Conservation (phyloP, 371 early-diverging fungal genomes). For the Dentiscutata heterogama region DNA sequence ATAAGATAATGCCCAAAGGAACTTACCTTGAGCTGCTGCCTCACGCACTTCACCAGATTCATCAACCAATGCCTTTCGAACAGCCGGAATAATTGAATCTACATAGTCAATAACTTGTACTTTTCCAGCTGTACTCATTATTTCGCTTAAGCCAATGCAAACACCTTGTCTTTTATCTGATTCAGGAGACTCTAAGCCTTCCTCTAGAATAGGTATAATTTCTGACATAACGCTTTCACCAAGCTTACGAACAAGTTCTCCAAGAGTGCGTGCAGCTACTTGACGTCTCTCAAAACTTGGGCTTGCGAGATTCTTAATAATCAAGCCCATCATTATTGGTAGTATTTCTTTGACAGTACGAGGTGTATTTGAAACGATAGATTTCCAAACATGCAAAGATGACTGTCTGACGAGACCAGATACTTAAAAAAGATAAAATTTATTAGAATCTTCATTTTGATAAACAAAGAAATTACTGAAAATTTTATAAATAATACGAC, state of each 20-base stretch:
- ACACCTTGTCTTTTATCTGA: slow-evolving; percentile 88
- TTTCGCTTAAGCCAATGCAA: slow-evolving; percentile 92
- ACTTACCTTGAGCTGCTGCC: slow-evolving; percentile 84
- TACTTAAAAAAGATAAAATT: slow-evolving; percentile 45
- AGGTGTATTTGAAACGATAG: slow-evolving; percentile 95
- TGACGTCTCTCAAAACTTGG: slow-evolving; percentile 77
- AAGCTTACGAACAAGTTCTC: slow-evolving; percentile 95
- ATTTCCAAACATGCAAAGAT: slow-evolving; percentile 94
- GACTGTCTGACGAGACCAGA: slow-evolving; percentile 91
- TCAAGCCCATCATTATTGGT: slow-evolving; percentile 85
- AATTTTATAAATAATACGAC: slow-evolving; percentile 45
- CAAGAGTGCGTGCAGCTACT: slow-evolving; percentile 91
- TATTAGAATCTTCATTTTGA: not conserved
- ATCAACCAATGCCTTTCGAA: slow-evolving; percentile 85
- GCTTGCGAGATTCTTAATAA: slow-evolving; percentile 84
- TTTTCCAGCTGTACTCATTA: slow-evolving; percentile 88
- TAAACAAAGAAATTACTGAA: not conserved
- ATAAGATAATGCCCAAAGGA: not conserved
- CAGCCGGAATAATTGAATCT: slow-evolving; percentile 80
- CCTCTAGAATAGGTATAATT: slow-evolving; percentile 90
- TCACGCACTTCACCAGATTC: slow-evolving; percentile 87
- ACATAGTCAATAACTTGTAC: slow-evolving; percentile 87
- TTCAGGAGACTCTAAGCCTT: slow-evolving; percentile 76
- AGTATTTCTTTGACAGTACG: slow-evolving; percentile 96
- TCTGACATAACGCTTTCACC: slow-evolving; percentile 90